Conservation (phyloP, 371 early-diverging fungal genomes). For the Blakeslea trispora region DNA sequence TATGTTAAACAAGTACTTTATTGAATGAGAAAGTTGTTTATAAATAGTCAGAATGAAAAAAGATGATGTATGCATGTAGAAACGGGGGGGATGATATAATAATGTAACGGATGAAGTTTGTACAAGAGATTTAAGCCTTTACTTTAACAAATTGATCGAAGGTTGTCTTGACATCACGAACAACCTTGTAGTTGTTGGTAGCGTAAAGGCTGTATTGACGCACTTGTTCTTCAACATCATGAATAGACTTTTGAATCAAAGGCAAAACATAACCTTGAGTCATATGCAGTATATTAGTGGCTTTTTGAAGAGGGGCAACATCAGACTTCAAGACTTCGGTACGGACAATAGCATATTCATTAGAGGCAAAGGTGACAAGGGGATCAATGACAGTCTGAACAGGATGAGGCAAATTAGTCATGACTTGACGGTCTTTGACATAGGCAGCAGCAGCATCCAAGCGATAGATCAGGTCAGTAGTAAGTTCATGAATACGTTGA, state of each 20-base stretch:
- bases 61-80: too few relatives aligned
- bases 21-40: too few relatives aligned
- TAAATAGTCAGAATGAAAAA: too few relatives aligned
- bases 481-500: constrained; percentile 33
- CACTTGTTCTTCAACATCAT: constrained; percentile 47
- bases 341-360: constrained; percentile 52
- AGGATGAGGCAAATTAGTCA: constrained; percentile 40
- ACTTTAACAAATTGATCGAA: constrained; percentile 11
- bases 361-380: constrained; percentile 46
- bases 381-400: constrained; percentile 49
- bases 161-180: constrained; percentile 20
- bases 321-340: constrained; percentile 47
- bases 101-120: too few relatives aligned
- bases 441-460: constrained; percentile 41
- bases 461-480: constrained; percentile 29
- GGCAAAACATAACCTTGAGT: constrained; percentile 55
- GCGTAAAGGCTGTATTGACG: constrained; percentile 32
- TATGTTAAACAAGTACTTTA: too few relatives aligned
- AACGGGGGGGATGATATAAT: too few relatives aligned
- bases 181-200: constrained; percentile 26
- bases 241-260: constrained; percentile 45
- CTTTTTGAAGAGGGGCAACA: constrained; percentile 52
- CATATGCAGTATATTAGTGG: constrained; percentile 51
- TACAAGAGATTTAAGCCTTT: constrained; percentile 43
- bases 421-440: constrained; percentile 38